Conservation (phyloP, 179 eudicot species). For the Dionaea muscipula region DNA sequence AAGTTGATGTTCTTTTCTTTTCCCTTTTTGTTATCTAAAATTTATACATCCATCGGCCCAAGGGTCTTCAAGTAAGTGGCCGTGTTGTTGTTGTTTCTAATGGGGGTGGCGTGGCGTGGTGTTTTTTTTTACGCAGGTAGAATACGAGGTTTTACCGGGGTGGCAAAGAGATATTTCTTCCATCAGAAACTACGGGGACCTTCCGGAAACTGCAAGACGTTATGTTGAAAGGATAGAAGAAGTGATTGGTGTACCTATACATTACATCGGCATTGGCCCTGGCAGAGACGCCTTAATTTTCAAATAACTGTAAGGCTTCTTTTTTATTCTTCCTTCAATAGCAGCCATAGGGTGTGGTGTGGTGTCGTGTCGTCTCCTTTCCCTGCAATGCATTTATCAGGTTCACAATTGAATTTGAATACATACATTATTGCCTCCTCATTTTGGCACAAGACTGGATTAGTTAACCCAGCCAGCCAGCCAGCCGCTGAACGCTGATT, state of each 20-base stretch:
- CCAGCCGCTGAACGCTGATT: too few species aligned
- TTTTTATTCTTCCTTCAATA: too few species aligned
- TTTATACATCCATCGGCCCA: too few species aligned
- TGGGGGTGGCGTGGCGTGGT: background rate
- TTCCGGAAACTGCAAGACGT: constrained; percentile 61
- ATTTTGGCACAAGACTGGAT: too few species aligned
- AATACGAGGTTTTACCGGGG: constrained; percentile 82
- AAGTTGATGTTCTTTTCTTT: background rate
- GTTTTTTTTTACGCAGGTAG: constrained; percentile 54
- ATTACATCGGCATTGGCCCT: constrained; percentile 87
- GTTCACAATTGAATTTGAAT: too few species aligned
- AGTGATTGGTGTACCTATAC: constrained; percentile 68
- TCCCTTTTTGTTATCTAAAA: too few species aligned
- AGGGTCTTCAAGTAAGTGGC: too few species aligned
- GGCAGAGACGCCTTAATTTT: constrained; percentile 91
- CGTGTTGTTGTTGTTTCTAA: background rate
- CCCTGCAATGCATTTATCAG: too few species aligned
- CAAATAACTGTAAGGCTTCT: constrained; percentile 24
- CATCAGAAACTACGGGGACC: constrained; percentile 57
- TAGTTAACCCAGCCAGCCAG: too few species aligned
- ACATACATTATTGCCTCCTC: too few species aligned
- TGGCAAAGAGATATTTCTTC: constrained; percentile 80
- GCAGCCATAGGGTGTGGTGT: too few species aligned
- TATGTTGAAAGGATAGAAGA: constrained; percentile 88
- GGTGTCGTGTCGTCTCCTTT: too few species aligned